Percentiles rank a stretch among this genome's conserved stretches.
Evolutionary conservation across 2,329 filamentous ascomycete genomes (phyloP).

Genomic region (Sclerotinia spermophila): DNA sequence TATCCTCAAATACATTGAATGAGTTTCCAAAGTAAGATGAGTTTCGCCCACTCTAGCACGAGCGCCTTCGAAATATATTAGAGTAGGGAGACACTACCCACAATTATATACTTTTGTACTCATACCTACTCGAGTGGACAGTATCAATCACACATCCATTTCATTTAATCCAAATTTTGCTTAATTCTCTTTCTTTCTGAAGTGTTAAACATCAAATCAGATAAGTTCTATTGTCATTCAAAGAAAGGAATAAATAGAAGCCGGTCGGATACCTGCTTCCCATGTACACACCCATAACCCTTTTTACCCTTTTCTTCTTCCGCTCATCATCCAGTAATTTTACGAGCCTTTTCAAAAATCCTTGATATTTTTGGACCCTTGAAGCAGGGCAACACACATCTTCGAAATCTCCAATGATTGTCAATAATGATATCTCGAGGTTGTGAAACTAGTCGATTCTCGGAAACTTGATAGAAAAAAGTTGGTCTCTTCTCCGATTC

Average conservation of each 20-base stretch:
- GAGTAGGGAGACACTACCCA: too few species aligned
- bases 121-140: too few species aligned
- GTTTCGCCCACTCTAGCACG: too few species aligned
- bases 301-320: background rate
- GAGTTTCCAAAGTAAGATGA: too few species aligned
- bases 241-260: background rate
- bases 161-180: background rate
- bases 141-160: too few species aligned
- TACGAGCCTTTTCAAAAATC: background rate
- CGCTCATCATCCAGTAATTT: constrained; percentile 4
- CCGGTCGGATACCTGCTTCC: background rate
- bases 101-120: too few species aligned
- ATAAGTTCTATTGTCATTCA: background rate
- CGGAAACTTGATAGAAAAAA: constrained; percentile 1
- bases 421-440: constrained; percentile 19
- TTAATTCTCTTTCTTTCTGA: background rate
- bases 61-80: too few species aligned
- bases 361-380: constrained; percentile 14
- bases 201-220: background rate
- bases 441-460: constrained; percentile 6
- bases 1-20: too few species aligned
- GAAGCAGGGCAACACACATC: constrained; percentile 10
- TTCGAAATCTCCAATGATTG: constrained; percentile 12
- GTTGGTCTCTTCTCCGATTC: constrained; percentile 10
- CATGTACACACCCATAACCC: background rate